Conservation (phyloP, 2,329 filamentous ascomycete species). For the Dactylonectria estremocensis region DNA sequence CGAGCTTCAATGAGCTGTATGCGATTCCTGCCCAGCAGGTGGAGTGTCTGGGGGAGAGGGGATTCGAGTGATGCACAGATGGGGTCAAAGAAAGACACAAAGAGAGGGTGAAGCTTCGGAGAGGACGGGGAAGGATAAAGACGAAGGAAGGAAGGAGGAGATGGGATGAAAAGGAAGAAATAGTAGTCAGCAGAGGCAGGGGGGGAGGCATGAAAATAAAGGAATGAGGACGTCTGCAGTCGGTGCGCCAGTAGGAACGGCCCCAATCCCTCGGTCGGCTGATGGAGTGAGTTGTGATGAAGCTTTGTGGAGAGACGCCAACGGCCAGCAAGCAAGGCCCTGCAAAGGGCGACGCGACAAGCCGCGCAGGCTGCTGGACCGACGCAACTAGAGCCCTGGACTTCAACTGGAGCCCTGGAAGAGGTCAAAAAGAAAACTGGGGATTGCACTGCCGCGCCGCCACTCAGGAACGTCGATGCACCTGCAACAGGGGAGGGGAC, state of each 20-base stretch:
- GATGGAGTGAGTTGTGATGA: conserved; percentile 20
- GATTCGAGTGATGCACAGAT: background rate
- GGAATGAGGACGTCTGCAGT: conserved; percentile 24
- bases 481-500: conserved; percentile 7
- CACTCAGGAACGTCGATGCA: conserved; percentile 9
- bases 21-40: conserved; percentile 47
- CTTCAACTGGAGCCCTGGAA: conserved; percentile 10
- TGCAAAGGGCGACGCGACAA: conserved; percentile 25
- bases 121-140: conserved; percentile 4
- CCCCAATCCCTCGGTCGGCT: conserved; percentile 21
- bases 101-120: conserved; percentile 1
- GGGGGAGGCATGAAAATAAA: conserved; percentile 10
- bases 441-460: conserved; percentile 28
- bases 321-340: conserved; percentile 7
- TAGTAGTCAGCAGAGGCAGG: conserved; percentile 29
- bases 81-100: conserved; percentile 16
- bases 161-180: conserved; percentile 31
- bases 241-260: conserved; percentile 20
- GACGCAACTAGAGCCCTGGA: no score
- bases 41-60: conserved; percentile 8
- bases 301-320: conserved; percentile 24
- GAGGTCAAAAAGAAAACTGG: conserved; percentile 1
- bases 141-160: conserved; percentile 6
- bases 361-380: background rate
- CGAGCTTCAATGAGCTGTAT: conserved; percentile 2